A percentile compares a stretch with the other conserved stretches of the same genome.
These are phyloP conservation scores for Fusarium sp. DNA, from an alignment of 2,329 filamentous ascomycete species.

Conservation along the genomic window DNA sequence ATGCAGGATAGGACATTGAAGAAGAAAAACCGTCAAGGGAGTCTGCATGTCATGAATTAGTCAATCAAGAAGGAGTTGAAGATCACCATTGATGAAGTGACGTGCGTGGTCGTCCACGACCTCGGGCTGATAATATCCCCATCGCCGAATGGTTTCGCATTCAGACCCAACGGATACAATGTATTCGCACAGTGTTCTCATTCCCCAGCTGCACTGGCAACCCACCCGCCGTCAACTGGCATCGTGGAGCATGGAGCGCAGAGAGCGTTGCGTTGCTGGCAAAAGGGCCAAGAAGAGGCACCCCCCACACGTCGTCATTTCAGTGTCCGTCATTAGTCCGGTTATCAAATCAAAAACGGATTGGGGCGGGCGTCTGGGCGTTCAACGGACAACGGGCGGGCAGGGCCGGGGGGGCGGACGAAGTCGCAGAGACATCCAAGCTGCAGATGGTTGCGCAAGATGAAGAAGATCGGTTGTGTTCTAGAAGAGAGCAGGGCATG, in stretches of 20 bases:
- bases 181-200: constrained; percentile 40
- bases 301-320: constrained; percentile 45
- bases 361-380: constrained; percentile 31
- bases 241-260: constrained; percentile 21
- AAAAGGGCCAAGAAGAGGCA: constrained; percentile 33
- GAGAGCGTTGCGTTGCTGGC: constrained; percentile 32
- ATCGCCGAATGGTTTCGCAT: constrained; percentile 1
- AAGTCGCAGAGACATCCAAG: constrained; percentile 13
- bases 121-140: constrained; percentile 13
- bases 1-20: constrained; percentile 13
- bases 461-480: neutral
- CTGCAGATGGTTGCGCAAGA: constrained; percentile 5
- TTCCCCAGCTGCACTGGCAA: constrained; percentile 39
- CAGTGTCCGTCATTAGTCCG: constrained; percentile 42
- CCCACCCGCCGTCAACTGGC: constrained; percentile 34
- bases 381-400: constrained; percentile 39
- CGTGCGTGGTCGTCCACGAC: neutral
- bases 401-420: constrained; percentile 18
- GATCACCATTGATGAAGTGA: constrained; percentile 6
- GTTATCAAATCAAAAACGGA: constrained; percentile 43
- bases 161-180: neutral
- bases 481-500: neutral
- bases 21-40: neutral
- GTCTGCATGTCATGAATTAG: neutral
- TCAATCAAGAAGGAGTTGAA: neutral